Evolutionary conservation across 2,329 filamentous ascomycete genomes (phyloP).

Genomic region (Penicillium fuscoglaucum): DNA sequence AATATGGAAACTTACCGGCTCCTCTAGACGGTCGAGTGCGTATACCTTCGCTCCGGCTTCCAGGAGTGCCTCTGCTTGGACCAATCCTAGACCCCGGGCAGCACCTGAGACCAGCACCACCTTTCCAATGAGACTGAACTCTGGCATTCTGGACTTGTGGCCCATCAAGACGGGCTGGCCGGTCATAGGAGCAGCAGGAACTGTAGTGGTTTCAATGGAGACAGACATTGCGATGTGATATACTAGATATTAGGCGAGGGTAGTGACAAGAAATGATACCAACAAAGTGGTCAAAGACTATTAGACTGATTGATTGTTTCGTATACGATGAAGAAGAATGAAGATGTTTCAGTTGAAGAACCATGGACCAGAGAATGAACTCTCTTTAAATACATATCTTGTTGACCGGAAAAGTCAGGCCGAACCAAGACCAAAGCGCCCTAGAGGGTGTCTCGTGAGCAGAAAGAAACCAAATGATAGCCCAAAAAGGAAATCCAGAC

Average conservation of each 20-base stretch:
- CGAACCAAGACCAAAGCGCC: not conserved
- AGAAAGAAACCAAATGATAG: not conserved
- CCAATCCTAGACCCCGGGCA: constrained; percentile 70
- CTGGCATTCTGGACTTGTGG: constrained; percentile 55
- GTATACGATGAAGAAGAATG: not conserved
- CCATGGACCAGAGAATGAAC: not conserved
- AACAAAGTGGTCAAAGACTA: not conserved
- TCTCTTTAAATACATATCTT: constrained; percentile 5
- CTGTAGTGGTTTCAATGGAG: constrained; percentile 34
- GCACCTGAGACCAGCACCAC: constrained; percentile 71
- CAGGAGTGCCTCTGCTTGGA: constrained; percentile 69
- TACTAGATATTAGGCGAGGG: constrained; percentile 6
- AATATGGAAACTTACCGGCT: constrained; percentile 33
- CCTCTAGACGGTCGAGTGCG: constrained; percentile 45
- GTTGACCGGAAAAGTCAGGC: not conserved
- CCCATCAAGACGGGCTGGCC: constrained; percentile 35
- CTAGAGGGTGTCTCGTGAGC: constrained; percentile 9
- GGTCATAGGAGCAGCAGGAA: constrained; percentile 28
- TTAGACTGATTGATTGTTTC: not conserved
- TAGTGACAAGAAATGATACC: constrained; percentile 8
- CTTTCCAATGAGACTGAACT: constrained; percentile 73
- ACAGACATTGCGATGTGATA: constrained; percentile 32
- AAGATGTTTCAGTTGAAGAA: not conserved
- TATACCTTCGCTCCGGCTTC: constrained; percentile 69
- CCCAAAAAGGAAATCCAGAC: constrained; percentile 11